These are phyloP conservation scores for Lepidium campestre DNA, from an alignment of 441 rosid species.

Conservation along the genomic window DNA sequence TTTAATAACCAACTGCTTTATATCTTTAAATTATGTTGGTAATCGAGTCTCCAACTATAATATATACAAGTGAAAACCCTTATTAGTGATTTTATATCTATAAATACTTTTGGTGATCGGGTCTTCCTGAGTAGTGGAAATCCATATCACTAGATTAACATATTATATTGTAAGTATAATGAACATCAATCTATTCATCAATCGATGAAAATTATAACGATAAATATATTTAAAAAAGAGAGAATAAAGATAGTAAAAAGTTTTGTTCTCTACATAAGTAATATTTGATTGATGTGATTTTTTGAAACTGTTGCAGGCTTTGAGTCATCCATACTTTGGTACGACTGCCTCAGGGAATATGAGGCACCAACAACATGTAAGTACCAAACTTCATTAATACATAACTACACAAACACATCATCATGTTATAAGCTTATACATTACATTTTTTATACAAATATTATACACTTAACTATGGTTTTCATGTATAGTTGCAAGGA, in stretches of 20 bases:
- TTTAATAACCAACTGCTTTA: neutral
- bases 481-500: slow-evolving; percentile 56
- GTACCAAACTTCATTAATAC: neutral
- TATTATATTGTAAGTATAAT: neutral
- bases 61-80: neutral
- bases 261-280: slow-evolving; percentile 25
- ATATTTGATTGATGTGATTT: slow-evolving; percentile 28
- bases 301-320: slow-evolving; percentile 50
- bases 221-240: neutral
- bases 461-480: neutral
- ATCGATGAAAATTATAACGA: neutral
- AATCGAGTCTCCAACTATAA: neutral
- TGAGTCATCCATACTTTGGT: slow-evolving; percentile 93
- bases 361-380: slow-evolving; percentile 55
- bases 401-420: neutral
- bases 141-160: neutral
- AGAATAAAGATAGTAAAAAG: slow-evolving; percentile 12
- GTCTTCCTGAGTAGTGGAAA: slow-evolving; percentile 5
- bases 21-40: neutral
- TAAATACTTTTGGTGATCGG: neutral
- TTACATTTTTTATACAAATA: neutral
- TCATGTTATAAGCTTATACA: neutral
- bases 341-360: slow-evolving; percentile 48
- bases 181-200: neutral
- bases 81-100: neutral